Base-by-base conservation (phyloP, 2,329 filamentous ascomycete genomes). In the Hawksworthiomyces lignivorus region DNA sequence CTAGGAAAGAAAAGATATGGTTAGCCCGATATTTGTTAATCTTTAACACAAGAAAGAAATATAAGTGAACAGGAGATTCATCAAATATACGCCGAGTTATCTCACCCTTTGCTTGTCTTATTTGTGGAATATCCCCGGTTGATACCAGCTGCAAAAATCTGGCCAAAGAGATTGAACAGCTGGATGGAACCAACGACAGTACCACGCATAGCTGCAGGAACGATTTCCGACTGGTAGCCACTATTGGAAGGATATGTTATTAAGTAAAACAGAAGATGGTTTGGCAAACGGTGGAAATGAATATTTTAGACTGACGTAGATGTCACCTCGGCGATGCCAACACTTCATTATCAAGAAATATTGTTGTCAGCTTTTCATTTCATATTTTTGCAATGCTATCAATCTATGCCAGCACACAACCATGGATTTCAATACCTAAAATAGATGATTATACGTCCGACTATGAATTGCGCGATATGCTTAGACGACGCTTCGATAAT, bases 381-480 rank as follows among this genome's bases (percentile, higher is more conserved):
- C n/a, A n/a, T n/a, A n/a, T n/a, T n/a, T n/a, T n/a, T n/a, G n/a
- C n/a, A n/a, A n/a, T n/a, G n/a, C n/a, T n/a, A n/a, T n/a, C n/a
- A n/a, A n/a, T n/a, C n/a, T n/a, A n/a, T n/a, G n/a, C n/a, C n/a
- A n/a, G n/a, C n/a, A n/a, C n/a, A n/a, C n/a, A n/a, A n/a, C n/a
- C n/a, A n/a, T n/a, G n/a, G n/a, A n/a, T n/a, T n/a, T n/a, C n/a
- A n/a, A n/a, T 35, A 35, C 32, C 32, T 42, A 10, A 42, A 42
- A 27, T 42, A 42, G 40, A 42, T 42, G 15, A 42, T 42, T 24
- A 42, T 26, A 9, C 40, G 40, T n/a, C 40, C 40, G 19, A 42
- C 40, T 19, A 42, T 42, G 11, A 43, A 37, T 29, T 43, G 40
- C 9, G 40, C 40, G 32, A 43, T 37, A 5, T 8, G 14, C 22